These are phyloP conservation scores for Tetracentron sinense DNA, from an alignment of 164 flowering plant species.

Conservation along the genomic window DNA sequence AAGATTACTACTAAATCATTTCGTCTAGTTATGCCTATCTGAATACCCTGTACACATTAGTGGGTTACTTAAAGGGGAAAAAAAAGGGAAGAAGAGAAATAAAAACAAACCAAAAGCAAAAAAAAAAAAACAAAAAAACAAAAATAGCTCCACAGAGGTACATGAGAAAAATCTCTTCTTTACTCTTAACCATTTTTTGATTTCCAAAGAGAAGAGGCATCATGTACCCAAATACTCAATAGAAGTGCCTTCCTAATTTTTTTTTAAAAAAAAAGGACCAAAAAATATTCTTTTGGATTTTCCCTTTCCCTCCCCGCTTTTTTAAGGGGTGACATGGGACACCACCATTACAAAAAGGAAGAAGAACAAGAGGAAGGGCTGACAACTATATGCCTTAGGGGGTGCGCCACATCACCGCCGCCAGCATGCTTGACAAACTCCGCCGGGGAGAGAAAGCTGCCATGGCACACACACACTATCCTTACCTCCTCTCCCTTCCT, in stretches of 20 bases:
- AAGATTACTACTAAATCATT: too few species aligned
- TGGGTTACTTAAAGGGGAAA: too few species aligned
- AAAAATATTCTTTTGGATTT: background rate
- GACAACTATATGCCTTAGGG: conserved; percentile 75
- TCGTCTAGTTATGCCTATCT: too few species aligned
- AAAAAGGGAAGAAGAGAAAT: too few species aligned
- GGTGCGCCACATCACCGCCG: conserved; percentile 69
- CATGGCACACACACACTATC: conserved; percentile 90
- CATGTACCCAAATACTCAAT: background rate
- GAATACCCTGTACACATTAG: too few species aligned
- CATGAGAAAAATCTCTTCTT: conserved; percentile 10
- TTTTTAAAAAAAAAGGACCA: too few species aligned
- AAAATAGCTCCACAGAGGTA: too few species aligned
- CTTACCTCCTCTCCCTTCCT: conserved; percentile 72
- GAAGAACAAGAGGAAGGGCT: conserved; percentile 34
- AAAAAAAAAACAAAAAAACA: too few species aligned
- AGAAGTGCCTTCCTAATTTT: background rate
- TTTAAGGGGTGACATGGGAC: background rate
- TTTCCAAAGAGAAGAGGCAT: conserved; percentile 6
- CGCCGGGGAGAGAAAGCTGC: conserved; percentile 67
- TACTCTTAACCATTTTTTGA: background rate
- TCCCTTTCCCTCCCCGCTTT: background rate
- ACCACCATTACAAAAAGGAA: conserved; percentile 22
- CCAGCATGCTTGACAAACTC: conserved; percentile 92
- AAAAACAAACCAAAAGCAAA: too few species aligned